Percentiles rank a stretch among this genome's conserved stretches.
Conservation (phyloP, 1,284 basidiomycete species). For the Boletellus deceptivus region DNA sequence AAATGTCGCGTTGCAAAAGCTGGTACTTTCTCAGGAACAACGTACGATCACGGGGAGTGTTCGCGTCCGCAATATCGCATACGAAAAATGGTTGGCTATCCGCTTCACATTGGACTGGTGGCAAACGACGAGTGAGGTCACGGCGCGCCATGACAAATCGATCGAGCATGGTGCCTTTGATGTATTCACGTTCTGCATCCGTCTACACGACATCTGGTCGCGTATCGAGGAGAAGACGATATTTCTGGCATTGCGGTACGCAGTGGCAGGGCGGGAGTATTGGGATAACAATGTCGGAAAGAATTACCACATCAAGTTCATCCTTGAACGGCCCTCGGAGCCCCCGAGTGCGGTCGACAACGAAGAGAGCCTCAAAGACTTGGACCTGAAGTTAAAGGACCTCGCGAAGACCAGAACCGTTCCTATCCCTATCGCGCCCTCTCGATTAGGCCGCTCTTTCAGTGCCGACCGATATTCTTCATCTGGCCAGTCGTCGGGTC, state of each 20-base stretch:
- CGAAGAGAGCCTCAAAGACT: conserved; percentile 39
- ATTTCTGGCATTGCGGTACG: conserved; percentile 79
- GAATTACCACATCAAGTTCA: conserved; percentile 78
- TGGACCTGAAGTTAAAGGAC: conserved; percentile 56
- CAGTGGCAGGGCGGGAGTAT: conserved; percentile 66
- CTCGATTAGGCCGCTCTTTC: conserved; percentile 23
- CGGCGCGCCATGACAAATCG: conserved; percentile 73
- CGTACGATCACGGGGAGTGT: conserved; percentile 65
- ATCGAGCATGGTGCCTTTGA: conserved; percentile 60
- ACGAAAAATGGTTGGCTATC: conserved; percentile 84
- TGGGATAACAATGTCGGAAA: conserved; percentile 90
- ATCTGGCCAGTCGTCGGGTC: conserved; percentile 38
- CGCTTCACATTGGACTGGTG: conserved; percentile 94
- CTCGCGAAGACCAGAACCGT: conserved; percentile 45
- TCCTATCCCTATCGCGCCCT: conserved; percentile 20
- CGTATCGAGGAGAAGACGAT: conserved; percentile 87
- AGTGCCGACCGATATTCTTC: conserved; percentile 24
- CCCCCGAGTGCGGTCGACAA: conserved; percentile 18
- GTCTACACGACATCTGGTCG: conserved; percentile 59
- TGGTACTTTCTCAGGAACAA: conserved; percentile 62
- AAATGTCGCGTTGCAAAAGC: conserved; percentile 53
- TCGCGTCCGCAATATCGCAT: conserved; percentile 83
- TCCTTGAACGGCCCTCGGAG: conserved; percentile 22
- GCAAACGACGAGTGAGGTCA: conserved; percentile 95
- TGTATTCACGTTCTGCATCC: conserved; percentile 65